phyloP scores from a whole-genome alignment of 2,329 filamentous ascomycete genomes.

The Fusarium brevicatenulatum region DNA sequence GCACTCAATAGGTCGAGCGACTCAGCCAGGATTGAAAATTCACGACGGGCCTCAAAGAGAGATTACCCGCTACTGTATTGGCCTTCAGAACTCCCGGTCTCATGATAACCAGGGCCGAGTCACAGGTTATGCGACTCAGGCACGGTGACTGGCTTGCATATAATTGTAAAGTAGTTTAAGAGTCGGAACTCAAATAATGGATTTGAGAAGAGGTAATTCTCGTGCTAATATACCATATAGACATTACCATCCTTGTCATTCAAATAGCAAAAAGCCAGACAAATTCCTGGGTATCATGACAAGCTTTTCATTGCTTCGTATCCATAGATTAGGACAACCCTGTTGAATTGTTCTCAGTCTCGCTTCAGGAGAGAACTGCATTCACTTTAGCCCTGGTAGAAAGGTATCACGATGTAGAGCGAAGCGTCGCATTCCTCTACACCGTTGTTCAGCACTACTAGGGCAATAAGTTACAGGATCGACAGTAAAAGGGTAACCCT shows the following conservation, averaged over 20 bases:
- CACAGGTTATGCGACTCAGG: neutral
- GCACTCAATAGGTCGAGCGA: constrained; percentile 7
- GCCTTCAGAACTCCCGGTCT: neutral
- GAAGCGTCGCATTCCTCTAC: neutral
- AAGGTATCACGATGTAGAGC: neutral
- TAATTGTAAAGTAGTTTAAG: neutral
- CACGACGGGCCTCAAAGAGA: constrained; percentile 30
- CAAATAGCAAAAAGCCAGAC: neutral
- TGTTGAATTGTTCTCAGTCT: neutral
- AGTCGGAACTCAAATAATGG: neutral
- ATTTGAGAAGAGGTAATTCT: neutral
- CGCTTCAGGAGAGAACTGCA: no score
- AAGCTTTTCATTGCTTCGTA: neutral
- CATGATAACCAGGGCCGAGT: neutral
- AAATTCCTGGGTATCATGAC: neutral
- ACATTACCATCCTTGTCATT: neutral
- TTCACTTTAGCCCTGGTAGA: neutral
- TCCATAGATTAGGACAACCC: neutral
- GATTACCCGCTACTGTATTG: constrained; percentile 10
- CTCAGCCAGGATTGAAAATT: constrained; percentile 3
- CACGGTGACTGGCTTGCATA: neutral
- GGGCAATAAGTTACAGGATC: neutral
- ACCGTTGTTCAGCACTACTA: neutral
- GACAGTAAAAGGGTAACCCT: neutral
- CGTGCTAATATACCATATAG: neutral